A percentile compares a stretch with the other conserved stretches of the same genome.
phyloP scores from a whole-genome alignment of 225 moss, liverwort and hornwort species.

The Neckera pumila region DNA sequence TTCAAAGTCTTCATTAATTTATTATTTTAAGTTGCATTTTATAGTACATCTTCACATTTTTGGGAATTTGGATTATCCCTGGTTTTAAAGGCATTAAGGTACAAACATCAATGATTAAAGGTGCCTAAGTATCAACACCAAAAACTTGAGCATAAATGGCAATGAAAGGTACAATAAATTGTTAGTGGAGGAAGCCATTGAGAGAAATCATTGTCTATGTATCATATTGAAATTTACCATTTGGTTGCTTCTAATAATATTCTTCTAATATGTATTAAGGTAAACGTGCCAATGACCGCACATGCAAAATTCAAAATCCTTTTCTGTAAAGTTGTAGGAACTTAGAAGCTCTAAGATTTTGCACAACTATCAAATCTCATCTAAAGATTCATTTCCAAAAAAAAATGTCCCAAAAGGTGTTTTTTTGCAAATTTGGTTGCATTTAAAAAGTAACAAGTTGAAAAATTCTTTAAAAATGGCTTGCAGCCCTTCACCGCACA shows the following conservation, averaged over 20 bases:
- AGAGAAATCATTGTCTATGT: too few relatives aligned
- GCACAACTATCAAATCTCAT: too few relatives aligned
- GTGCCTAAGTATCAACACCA: neutral
- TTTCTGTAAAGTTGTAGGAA: neutral
- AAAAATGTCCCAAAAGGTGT: too few relatives aligned
- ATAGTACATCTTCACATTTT: too few relatives aligned
- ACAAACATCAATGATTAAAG: neutral
- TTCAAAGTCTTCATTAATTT: neutral
- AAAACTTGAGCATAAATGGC: neutral
- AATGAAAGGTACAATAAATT: neutral
- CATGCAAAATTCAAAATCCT: neutral
- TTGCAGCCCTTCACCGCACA: too few relatives aligned
- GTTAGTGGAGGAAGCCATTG: neutral
- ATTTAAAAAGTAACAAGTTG: too few relatives aligned
- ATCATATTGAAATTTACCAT: neutral
- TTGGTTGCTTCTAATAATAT: neutral
- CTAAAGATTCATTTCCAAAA: too few relatives aligned
- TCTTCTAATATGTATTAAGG: neutral
- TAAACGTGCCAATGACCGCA: accelerated
- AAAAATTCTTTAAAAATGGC: too few relatives aligned
- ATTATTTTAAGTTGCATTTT: too few relatives aligned
- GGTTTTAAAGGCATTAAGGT: accelerated
- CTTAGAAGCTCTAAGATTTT: neutral
- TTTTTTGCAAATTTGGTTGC: too few relatives aligned
- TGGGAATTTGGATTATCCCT: neutral